Base-by-base conservation (phyloP, 2,329 filamentous ascomycete genomes). In the Ophiostoma australiae region DNA sequence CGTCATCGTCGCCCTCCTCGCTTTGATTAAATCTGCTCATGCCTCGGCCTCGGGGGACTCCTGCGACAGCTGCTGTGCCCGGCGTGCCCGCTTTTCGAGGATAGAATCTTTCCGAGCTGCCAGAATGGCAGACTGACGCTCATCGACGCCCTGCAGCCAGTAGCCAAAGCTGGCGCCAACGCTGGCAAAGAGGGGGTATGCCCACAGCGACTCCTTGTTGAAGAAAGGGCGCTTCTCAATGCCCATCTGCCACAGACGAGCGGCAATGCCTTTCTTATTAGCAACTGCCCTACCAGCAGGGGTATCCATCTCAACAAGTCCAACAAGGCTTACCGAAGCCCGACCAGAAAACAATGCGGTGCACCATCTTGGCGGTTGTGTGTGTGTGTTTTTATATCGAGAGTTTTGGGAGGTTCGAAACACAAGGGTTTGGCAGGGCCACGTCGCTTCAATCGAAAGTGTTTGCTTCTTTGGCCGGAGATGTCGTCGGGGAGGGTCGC, bases 191-290 rank as follows among this genome's bases (percentile, higher is more conserved):
- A 94, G 82, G 70, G 95, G 95, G 84, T 97, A 99, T 69, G 89
- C 93, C 91, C 93, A 96, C 78, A 97, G 88, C 70, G 91, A 91
- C 79, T 90, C 86, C 78, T 86, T 88, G 82, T 91, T 90, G 86
- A 98, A 92, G 81, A 97, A 90, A 69, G 94, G 95, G 74, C 94
- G 93, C 93, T 97, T 97, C 84, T 99, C 93, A 80, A 99, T 95
- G 78, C 94, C 95, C 80, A 99, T 90, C 82, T 98, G 95, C 92
- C 94, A 97, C 82, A 95, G 87, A 77, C 94, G 92, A 79, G 94
- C 91, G 79, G 91, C 93, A 77, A 97, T 83, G 85, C 95, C 95
- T 99, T 20, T 10, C 23, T 5, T 5, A 58, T 72, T 69, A 70
- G 69, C 10, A 39, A 6, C 20, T 20, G 23, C n/a, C 52, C 15